Base-by-base conservation (phyloP, 2,329 filamentous ascomycete species). In the Alternaria panax region DNA sequence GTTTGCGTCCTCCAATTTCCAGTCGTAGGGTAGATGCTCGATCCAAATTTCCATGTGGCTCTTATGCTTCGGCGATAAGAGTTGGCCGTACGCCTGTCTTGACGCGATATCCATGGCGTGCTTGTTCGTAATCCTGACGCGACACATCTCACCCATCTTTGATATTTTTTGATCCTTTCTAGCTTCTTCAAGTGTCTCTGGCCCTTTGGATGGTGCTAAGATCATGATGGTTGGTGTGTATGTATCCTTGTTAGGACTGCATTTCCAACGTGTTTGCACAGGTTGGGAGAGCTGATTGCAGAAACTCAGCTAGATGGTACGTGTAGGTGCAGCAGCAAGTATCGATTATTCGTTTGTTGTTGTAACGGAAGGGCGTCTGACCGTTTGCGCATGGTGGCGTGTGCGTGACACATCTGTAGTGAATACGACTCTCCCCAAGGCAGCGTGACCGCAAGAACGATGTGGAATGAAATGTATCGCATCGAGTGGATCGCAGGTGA, bases 1-100 rank as follows among this genome's bases (percentile, higher is more conserved):
- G 18, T 12, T 30, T 24, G 41, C 40, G 36, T 46, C 41, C 6
- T 18, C n/a, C 2, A 55, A 9, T 3, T 59, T 25, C 34, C 43
- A 51, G 28, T 28, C 18, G 20, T 38, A 36, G 7, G 55, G 34
- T 7, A 46, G 28, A 1, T 38, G 25, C 1, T 56, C 28, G 1
- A 51, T 38, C 59, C 59, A 62, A 4, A 3, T 4, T 14, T 30
- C 18, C 7, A 59, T 59, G 4, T 20, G 28, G 7, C 14, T 36
- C 14, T 25, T 48, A 7, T 25, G 20, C 8, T 6, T 22, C 16
- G 28, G 45, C 1, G 45, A 48, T 11, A 48, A 18, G 14, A 16
- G 30, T n/a, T 34, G 30, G 8, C 45, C 45, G 14, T 48, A 48
- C 8, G 45, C 1, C 16, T 48, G 30, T 48, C 16, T 36, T 18